A percentile compares a stretch with the other conserved stretches of the same genome.
phyloP scores from a whole-genome alignment of 2,329 filamentous ascomycete genomes.

The Penicillium sp. region DNA sequence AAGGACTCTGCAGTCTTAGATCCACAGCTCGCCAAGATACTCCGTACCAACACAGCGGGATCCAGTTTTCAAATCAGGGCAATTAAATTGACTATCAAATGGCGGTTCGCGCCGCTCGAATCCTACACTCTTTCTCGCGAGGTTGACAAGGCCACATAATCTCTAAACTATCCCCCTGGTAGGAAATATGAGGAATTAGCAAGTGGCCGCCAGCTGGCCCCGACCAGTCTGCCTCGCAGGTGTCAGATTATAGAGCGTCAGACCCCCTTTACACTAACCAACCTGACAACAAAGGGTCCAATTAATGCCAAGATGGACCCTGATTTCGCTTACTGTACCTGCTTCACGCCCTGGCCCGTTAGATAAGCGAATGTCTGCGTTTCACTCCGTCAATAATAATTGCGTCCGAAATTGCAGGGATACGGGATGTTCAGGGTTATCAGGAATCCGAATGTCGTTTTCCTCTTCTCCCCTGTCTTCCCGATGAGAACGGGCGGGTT shows the following conservation, averaged over 20 bases:
- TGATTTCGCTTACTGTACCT: not conserved
- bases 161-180: not conserved
- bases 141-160: not conserved
- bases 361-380: not conserved
- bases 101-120: not conserved
- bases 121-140: not conserved
- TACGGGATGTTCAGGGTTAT: not conserved
- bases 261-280: not conserved
- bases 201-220: not conserved
- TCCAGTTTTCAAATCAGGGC: not conserved
- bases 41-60: not conserved
- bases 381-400: not conserved
- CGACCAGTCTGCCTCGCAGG: not conserved
- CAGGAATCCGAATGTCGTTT: not conserved
- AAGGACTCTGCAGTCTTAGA: not conserved
- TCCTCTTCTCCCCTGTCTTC: not conserved
- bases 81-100: not conserved
- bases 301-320: not conserved
- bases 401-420: not conserved
- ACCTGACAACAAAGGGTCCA: constrained; percentile 3
- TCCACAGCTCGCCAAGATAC: not conserved
- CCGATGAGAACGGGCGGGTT: not conserved
- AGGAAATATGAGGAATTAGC: not conserved
- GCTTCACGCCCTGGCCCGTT: not conserved
- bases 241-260: not conserved